Evolutionary conservation across 306 rosid species (phyloP).

Genomic region (Vigna angularis): DNA sequence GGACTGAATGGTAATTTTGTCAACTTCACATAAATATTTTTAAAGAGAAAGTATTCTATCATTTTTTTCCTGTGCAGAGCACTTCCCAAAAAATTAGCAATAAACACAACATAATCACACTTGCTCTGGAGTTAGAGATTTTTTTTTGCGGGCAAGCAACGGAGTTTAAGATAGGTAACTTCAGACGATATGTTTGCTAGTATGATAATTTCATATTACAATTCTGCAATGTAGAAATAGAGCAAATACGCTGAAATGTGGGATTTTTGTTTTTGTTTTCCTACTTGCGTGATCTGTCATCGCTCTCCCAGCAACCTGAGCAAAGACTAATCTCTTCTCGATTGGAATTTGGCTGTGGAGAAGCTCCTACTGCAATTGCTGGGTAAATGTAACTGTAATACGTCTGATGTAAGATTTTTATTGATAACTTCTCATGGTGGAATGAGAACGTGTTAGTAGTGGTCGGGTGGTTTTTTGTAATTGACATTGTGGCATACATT

Average conservation of each 20-base stretch:
- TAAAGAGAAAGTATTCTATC: neutral
- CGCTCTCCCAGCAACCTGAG: conserved; percentile 5
- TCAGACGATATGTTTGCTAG: conserved; percentile 20
- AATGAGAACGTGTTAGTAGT: neutral
- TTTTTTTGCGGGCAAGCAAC: conserved; percentile 35
- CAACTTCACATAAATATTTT: conserved; percentile 23
- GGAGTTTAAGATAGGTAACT: conserved; percentile 25
- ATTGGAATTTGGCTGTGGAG: conserved; percentile 20
- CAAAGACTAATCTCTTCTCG: neutral
- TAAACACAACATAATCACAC: conserved; percentile 23
- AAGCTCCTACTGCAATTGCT: conserved; percentile 31
- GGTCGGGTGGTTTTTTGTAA: neutral
- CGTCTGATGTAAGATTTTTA: conserved; percentile 5
- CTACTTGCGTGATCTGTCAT: conserved; percentile 23
- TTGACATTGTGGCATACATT: too few species aligned
- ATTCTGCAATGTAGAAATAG: conserved; percentile 4
- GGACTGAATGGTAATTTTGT: conserved; percentile 41
- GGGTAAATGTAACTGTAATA: conserved; percentile 30
- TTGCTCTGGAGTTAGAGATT: conserved; percentile 39
- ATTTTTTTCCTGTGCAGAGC: neutral
- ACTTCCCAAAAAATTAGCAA: conserved; percentile 30
- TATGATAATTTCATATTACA: conserved; percentile 25
- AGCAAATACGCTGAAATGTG: conserved; percentile 13
- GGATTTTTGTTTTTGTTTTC: conserved; percentile 34
- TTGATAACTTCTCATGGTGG: neutral